Evolutionary conservation across 495 filamentous ascomycete species (phyloP).

Genomic region (Clohesyomyces aquaticus): DNA sequence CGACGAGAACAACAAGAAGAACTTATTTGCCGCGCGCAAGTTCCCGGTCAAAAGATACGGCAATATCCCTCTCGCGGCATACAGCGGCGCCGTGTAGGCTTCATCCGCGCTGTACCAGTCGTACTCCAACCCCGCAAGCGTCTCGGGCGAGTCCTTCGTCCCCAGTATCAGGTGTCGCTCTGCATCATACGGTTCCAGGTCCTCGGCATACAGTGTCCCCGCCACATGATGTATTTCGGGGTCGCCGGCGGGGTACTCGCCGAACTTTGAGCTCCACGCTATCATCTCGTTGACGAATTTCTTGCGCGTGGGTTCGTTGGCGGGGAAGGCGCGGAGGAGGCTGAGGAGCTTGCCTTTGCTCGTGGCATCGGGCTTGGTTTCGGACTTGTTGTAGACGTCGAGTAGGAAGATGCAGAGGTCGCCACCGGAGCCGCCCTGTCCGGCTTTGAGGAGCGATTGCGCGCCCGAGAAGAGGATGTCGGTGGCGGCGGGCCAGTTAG

Average conservation of each 20-base stretch:
- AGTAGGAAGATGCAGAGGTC: constrained; percentile 84
- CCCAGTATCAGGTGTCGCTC: constrained; percentile 89
- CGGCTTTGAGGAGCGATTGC: constrained; percentile 79
- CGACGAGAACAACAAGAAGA: constrained; percentile 77
- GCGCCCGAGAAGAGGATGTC: constrained; percentile 86
- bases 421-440: constrained; percentile 88
- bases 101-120: constrained; percentile 91
- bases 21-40: constrained; percentile 81
- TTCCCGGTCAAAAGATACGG: constrained; percentile 92
- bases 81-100: constrained; percentile 84
- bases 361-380: constrained; percentile 68
- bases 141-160: constrained; percentile 83
- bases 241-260: constrained; percentile 88
- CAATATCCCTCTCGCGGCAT: constrained; percentile 85
- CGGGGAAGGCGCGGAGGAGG: constrained; percentile 76
- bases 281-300: constrained; percentile 88
- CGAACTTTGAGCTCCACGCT: constrained; percentile 83
- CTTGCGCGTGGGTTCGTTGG: constrained; percentile 86
- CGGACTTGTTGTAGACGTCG: constrained; percentile 84
- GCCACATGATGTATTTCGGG: constrained; percentile 94
- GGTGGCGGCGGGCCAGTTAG: constrained; percentile 80
- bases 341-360: constrained; percentile 65
- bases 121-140: constrained; percentile 81
- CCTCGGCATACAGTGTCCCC: constrained; percentile 85
- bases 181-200: constrained; percentile 87